phyloP scores from a whole-genome alignment of 768 basidiomycete species.

The Collybiopsis confluens region DNA sequence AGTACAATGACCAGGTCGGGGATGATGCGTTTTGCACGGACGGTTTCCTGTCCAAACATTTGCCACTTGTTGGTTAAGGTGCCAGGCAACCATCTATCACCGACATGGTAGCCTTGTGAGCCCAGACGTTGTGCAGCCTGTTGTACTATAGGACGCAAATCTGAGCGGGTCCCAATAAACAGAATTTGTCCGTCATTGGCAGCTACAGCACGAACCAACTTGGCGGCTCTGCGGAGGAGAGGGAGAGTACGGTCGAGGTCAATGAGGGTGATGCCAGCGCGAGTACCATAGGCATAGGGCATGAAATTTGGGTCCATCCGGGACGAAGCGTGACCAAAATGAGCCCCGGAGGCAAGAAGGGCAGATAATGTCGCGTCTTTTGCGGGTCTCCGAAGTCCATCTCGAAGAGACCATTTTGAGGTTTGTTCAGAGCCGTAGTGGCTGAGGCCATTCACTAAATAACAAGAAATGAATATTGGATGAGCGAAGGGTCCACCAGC shows the following conservation, averaged over 20 bases:
- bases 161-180: conserved; percentile 85
- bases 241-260: conserved; percentile 94
- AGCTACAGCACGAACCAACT: conserved; percentile 79
- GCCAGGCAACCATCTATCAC: conserved; percentile 92
- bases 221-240: conserved; percentile 84
- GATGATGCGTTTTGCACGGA: conserved; percentile 48
- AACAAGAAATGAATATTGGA: conserved; percentile 5
- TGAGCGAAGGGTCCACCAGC: conserved; percentile 10
- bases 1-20: conserved; percentile 92
- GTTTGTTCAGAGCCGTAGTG: conserved; percentile 77
- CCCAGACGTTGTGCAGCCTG: conserved; percentile 80
- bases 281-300: conserved; percentile 89
- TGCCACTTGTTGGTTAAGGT: conserved; percentile 84
- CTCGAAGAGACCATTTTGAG: conserved; percentile 70
- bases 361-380: conserved; percentile 78
- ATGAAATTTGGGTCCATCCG: conserved; percentile 88
- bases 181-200: conserved; percentile 79
- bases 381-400: conserved; percentile 63
- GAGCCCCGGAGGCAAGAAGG: conserved; percentile 88
- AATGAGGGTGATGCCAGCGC: conserved; percentile 87
- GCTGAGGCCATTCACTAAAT: conserved; percentile 55
- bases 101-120: conserved; percentile 77
- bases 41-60: conserved; percentile 59
- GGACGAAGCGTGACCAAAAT: conserved; percentile 83
- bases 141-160: conserved; percentile 68